phyloP scores from a whole-genome alignment of 2,329 filamentous ascomycete species.

The Neonectria coccinea region DNA sequence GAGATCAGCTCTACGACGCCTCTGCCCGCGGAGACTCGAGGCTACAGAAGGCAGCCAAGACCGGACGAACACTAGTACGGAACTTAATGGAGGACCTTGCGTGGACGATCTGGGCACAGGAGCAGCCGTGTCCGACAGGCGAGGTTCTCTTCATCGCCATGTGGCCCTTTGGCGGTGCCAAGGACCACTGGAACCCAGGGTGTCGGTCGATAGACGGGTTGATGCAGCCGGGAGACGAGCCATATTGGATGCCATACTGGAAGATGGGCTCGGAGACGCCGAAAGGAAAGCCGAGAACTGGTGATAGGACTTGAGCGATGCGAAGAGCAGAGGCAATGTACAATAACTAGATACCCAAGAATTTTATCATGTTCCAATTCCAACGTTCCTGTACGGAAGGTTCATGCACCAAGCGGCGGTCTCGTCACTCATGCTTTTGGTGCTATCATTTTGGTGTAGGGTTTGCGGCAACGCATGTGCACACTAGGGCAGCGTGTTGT shows the following conservation, averaged over 20 bases:
- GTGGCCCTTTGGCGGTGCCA: constrained; percentile 68
- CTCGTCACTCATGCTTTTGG: not conserved
- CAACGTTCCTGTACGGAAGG: not conserved
- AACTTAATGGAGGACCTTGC: constrained; percentile 61
- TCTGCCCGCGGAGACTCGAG: constrained; percentile 3
- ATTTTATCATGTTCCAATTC: not conserved
- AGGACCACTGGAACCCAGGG: constrained; percentile 62
- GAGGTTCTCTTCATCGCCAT: constrained; percentile 73
- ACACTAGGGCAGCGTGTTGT: no score
- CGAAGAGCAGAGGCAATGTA: not conserved
- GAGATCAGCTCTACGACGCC: constrained; percentile 36
- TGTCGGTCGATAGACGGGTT: constrained; percentile 48
- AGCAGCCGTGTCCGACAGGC: constrained; percentile 62
- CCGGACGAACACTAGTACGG: constrained; percentile 35
- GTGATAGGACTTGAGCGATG: not conserved
- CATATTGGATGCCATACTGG: constrained; percentile 49
- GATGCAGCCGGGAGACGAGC: constrained; percentile 14
- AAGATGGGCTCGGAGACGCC: constrained; percentile 10
- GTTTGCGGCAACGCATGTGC: no score
- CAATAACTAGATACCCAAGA: not conserved
- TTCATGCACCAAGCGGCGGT: not conserved
- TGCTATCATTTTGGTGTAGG: not conserved
- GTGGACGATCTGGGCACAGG: constrained; percentile 72
- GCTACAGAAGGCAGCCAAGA: constrained; percentile 34
- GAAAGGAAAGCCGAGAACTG: not conserved